These are phyloP conservation scores for Paecilomyces sp. DNA, from an alignment of 2,329 filamentous ascomycete genomes.

Conservation along the genomic window DNA sequence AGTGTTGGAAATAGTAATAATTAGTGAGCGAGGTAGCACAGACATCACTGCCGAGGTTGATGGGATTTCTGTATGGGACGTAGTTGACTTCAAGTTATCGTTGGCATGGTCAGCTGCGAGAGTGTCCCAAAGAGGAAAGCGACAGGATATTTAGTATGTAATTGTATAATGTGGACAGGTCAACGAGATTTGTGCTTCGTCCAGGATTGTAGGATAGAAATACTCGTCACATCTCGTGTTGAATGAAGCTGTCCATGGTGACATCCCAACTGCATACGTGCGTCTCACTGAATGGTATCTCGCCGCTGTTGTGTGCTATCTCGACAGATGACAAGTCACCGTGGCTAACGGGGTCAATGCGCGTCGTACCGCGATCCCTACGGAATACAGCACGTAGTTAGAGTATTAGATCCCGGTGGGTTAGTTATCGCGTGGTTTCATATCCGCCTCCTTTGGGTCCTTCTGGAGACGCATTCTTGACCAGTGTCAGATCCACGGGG, in stretches of 20 bases:
- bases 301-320: background rate
- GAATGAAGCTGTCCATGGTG: background rate
- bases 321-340: background rate
- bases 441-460: background rate
- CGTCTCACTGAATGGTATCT: background rate
- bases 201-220: background rate
- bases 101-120: background rate
- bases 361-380: background rate
- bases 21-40: background rate
- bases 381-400: background rate
- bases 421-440: background rate
- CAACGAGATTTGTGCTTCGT: background rate
- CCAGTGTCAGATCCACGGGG: background rate
- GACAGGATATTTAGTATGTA: background rate
- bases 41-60: background rate
- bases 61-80: background rate
- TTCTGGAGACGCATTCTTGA: background rate
- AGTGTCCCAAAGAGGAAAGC: background rate
- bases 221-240: background rate
- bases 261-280: background rate
- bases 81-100: background rate
- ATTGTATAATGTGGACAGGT: background rate
- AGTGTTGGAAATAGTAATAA: background rate
- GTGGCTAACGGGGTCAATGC: background rate
- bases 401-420: background rate